Evolutionary conservation across 2,329 filamentous ascomycete species (phyloP).

Genomic region (Alternaria consortialis): DNA sequence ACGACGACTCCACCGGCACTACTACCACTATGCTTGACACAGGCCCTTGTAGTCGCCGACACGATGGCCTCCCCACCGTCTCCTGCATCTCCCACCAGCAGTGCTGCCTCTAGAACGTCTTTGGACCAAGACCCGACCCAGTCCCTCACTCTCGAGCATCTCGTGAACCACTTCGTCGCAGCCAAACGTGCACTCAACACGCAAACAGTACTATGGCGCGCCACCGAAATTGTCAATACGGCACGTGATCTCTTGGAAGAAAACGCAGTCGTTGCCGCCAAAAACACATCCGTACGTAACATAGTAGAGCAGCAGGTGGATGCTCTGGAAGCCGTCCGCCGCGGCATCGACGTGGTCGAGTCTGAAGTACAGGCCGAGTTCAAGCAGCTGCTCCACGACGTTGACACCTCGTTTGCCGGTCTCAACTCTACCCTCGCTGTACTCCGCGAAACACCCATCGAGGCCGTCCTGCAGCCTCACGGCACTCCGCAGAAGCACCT

Average conservation of each 20-base stretch:
- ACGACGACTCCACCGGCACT: neutral
- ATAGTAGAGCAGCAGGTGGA: constrained; percentile 57
- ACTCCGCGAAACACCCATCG: constrained; percentile 70
- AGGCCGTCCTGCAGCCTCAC: constrained; percentile 68
- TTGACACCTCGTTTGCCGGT: constrained; percentile 72
- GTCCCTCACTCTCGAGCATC: constrained; percentile 70
- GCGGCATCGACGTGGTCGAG: constrained; percentile 55
- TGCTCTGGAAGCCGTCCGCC: constrained; percentile 54
- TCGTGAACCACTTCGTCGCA: constrained; percentile 84
- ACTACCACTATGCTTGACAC: neutral
- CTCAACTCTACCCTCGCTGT: constrained; percentile 73
- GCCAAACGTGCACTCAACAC: constrained; percentile 88
- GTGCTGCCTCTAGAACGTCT: constrained; percentile 39
- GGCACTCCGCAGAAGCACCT: constrained; percentile 64
- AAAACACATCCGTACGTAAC: constrained; percentile 55
- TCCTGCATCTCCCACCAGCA: constrained; percentile 51
- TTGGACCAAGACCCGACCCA: constrained; percentile 41
- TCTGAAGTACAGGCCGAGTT: constrained; percentile 56
- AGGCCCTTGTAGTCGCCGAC: neutral
- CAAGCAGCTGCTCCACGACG: constrained; percentile 66
- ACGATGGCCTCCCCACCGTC: constrained; percentile 53
- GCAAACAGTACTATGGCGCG: constrained; percentile 82
- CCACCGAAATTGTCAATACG: constrained; percentile 82
- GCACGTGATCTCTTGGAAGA: constrained; percentile 81
- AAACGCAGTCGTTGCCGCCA: constrained; percentile 72